Evolutionary conservation across 202 grass and related monocot genomes (phyloP).

Genomic region (Brachypodium distachyon): DNA sequence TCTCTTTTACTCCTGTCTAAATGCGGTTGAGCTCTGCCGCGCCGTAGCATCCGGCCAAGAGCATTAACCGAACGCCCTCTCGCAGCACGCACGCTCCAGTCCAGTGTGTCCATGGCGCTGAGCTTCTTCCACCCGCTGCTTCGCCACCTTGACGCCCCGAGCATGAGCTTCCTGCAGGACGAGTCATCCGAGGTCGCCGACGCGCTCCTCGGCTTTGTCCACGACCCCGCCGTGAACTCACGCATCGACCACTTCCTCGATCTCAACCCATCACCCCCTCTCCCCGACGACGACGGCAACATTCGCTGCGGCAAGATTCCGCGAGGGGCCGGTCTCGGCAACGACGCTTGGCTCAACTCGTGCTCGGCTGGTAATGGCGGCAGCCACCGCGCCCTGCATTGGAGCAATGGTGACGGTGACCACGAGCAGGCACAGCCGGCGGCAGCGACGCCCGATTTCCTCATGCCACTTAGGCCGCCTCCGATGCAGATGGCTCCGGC

Average conservation of each 20-base stretch:
- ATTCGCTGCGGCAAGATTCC: slow-evolving; percentile 16
- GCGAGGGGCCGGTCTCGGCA: neutral
- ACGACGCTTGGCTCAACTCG: neutral
- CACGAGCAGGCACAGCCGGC: neutral
- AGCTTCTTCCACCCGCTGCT: slow-evolving; percentile 30
- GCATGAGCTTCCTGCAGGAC: slow-evolving; percentile 30
- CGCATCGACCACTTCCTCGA: slow-evolving; percentile 34
- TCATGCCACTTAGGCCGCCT: neutral
- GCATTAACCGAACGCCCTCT: neutral
- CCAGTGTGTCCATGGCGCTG: slow-evolving; percentile 32
- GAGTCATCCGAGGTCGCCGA: slow-evolving; percentile 41
- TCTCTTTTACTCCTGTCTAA: neutral
- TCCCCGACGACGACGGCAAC: neutral
- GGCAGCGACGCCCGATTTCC: neutral
- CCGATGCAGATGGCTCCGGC: neutral
- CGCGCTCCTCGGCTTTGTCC: slow-evolving; percentile 52
- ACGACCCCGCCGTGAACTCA: slow-evolving; percentile 16
- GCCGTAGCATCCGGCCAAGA: neutral
- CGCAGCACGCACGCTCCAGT: neutral
- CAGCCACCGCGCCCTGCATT: no score
- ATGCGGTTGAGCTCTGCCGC: neutral
- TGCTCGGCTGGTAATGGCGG: neutral
- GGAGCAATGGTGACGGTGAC: neutral
- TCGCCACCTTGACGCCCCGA: neutral
- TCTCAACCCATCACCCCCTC: neutral